Evolutionary conservation across 805 yeast genomes (phyloP), one percentile per base, ranked within the genome.

Genomic region (Kuraishia borneana): DNA sequence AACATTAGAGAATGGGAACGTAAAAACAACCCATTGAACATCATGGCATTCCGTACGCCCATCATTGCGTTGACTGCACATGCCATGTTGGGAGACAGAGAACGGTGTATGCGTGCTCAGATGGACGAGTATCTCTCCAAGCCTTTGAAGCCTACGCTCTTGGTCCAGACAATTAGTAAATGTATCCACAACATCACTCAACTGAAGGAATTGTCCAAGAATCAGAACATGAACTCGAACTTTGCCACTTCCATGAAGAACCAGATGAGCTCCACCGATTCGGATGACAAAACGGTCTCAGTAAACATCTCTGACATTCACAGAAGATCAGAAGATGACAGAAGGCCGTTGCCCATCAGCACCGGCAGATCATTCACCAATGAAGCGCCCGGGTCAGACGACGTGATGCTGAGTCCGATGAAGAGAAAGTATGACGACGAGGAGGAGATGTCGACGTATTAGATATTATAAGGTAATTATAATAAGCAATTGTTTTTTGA

Each of bases 11-110:
- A 81, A 49, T 83, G 94, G 94, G 95, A 84, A 56, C 74, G 70
- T 61, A 80, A 78, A 55, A 68, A 76, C 16, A 76, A 78, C 41
- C 85, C 88, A 30, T 72, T 74, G 17, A 79, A 75, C 50, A 70
- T 78, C 6, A 68, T 77, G 34, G 68, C 82, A 21, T 75, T 79
- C 40, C 68, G 94, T 38, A 80, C 89, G 1, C 95, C 95, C 16
- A 84, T 84, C 45, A 83, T 84, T 47, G 95, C 95, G 2, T 64
- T 84, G 38, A 85, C 95, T 1, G 95, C 95, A 0, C 95, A 84
- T 54, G 95, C 95, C 3, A 85, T 84, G 95, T 65, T 84, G 61
- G 95, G 95, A 32, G 95, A 85, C 55, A 63, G 95, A 34, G 95
- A 84, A 51, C 68, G 81, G 46, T 83, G 94, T 39, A 62, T 84